Evolutionary conservation across 352 stramenopile genomes (phyloP), one percentile per base, ranked within the genome.

Genomic region (Phytophthora sp.): DNA sequence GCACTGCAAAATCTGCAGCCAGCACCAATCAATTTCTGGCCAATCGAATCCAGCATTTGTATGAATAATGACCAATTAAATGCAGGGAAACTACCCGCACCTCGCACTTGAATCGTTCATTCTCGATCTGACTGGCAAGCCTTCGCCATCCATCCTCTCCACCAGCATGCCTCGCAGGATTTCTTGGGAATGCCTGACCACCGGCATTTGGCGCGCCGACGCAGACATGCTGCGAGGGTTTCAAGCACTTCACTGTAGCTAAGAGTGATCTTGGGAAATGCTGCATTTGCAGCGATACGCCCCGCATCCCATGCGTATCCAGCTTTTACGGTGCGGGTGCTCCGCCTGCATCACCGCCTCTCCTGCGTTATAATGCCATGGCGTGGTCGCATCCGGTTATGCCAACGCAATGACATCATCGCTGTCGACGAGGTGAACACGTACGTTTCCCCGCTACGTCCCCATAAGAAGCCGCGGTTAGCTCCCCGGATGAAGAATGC

Each of bases 361-460:
- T 18, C 35, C 35, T 21, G 21, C 55, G 18, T 15, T 45, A 18
- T 13, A 4, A 26, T 45, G 42, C 24, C 35, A 3, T 64, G 56
- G 35, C 45, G 44, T 35, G 45, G 24, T 8, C 44, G 35, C 8
- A 18, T 57, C 12, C 21, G 44, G 3, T 7, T 16, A 15, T 57
- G 44, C 24, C 33, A 64, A 11, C 13, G 23, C 9, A 31, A 42
- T 2, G 27, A 56, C 15, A 16, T 50, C 7, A 24, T 64, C 15
- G 30, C 29, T 21, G 23, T 64, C 31, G 56, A 64, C 15, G 56
- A 64, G 23, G 20, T 57, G 2, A 11, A 44, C 29, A 8, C 44
- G 12, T 35, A 57, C 36, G 35, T 54, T 1, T 50, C 20, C 6
- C 20, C 4, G 1, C 2, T 57, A 1, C 33, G 23, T n/a, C 1